A percentile compares a stretch with the other conserved stretches of the same genome.
Conservation (phyloP, 2,329 filamentous ascomycete species). For the Aspergillus arachidicola region DNA sequence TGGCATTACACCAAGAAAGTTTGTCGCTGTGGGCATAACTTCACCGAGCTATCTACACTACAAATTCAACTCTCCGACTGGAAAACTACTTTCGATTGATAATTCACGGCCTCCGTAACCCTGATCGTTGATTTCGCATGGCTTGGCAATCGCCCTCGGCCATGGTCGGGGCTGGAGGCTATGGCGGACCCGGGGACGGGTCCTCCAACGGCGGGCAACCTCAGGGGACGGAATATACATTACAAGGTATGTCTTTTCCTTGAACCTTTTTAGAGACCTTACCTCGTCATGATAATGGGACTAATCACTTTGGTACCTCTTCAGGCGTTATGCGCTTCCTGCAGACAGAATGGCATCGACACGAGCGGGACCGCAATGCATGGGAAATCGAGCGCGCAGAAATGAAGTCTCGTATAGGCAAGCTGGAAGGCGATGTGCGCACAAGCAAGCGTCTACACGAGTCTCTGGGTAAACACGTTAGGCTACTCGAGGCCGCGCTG, state of each 20-base stretch:
- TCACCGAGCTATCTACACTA: constrained; percentile 10
- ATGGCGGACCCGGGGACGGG: constrained; percentile 49
- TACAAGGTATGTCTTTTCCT: constrained; percentile 61
- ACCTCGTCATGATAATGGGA: not conserved
- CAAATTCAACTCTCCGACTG: constrained; percentile 7
- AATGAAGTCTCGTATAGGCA: constrained; percentile 97
- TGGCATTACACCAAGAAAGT: constrained; percentile 26
- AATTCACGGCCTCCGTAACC: constrained; percentile 1
- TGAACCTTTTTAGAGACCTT: not conserved
- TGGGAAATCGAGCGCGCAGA: constrained; percentile 99
- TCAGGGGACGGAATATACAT: constrained; percentile 70
- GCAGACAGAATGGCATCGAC: constrained; percentile 98
- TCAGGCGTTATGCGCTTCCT: constrained; percentile 97
- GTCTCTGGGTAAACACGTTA: constrained; percentile 85
- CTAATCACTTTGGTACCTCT: constrained; percentile 24
- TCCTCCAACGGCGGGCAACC: constrained; percentile 51
- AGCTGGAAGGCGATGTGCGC: constrained; percentile 84
- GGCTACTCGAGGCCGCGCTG: constrained; percentile 84
- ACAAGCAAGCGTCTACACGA: constrained; percentile 87
- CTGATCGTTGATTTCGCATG: constrained; percentile 50
- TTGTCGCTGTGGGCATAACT: constrained; percentile 21
- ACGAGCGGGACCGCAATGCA: constrained; percentile 94
- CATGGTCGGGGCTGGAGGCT: constrained; percentile 60
- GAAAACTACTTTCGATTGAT: not conserved
- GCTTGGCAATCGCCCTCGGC: constrained; percentile 71